Evolutionary conservation across 2,329 filamentous ascomycete genomes (phyloP).

Genomic region (Fusarium fracticaudum): DNA sequence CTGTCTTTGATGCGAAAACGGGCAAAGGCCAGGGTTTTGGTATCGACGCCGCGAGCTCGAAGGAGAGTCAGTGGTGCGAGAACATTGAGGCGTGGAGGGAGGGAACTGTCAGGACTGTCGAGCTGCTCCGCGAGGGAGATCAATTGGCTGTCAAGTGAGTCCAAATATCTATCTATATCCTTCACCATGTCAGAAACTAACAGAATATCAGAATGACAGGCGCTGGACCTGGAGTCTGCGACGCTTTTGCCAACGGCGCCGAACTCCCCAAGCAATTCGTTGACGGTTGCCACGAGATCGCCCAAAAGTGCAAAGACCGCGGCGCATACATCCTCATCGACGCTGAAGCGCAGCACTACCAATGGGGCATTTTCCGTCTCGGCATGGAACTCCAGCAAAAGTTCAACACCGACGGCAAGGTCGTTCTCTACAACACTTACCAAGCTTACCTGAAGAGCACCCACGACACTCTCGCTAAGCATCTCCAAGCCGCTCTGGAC

Average conservation of each 20-base stretch:
- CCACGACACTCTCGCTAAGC: constrained; percentile 51
- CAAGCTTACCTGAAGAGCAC: constrained; percentile 65
- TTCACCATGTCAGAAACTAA: neutral
- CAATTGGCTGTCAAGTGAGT: constrained; percentile 52
- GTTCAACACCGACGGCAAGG: constrained; percentile 51
- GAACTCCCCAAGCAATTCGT: constrained; percentile 53
- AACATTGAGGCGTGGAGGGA: constrained; percentile 51
- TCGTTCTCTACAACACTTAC: constrained; percentile 61
- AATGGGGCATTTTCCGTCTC: constrained; percentile 49
- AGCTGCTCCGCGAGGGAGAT: constrained; percentile 48
- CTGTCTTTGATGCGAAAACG: constrained; percentile 52
- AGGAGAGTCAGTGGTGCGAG: constrained; percentile 49
- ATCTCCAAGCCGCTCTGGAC: constrained; percentile 56
- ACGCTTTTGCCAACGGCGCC: constrained; percentile 48
- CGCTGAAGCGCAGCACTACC: constrained; percentile 57
- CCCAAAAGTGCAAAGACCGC: constrained; percentile 49
- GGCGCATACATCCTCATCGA: constrained; percentile 56
- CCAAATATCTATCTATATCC: neutral
- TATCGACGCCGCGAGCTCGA: constrained; percentile 51
- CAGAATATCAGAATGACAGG: constrained; percentile 50
- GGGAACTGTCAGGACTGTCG: constrained; percentile 46
- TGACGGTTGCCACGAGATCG: constrained; percentile 53
- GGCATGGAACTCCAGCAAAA: constrained; percentile 50
- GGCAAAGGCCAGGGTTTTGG: constrained; percentile 34
- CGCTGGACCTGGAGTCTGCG: constrained; percentile 52